These are phyloP conservation scores for Suillus subaureus DNA, from an alignment of 768 basidiomycete species.

Conservation along the genomic window DNA sequence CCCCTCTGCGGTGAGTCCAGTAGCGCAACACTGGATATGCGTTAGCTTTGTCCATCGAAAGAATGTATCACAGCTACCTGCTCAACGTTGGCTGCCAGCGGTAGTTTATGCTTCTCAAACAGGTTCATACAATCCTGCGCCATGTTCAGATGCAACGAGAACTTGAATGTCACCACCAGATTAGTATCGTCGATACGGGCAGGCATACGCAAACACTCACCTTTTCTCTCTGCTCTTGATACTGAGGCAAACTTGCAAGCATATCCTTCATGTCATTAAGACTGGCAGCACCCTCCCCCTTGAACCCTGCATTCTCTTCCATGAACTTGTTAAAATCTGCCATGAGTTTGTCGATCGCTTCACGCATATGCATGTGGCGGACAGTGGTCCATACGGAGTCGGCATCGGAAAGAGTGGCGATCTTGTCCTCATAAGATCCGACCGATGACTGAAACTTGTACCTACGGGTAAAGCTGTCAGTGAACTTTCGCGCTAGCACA, in stretches of 20 bases:
- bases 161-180: slow-evolving; percentile 48
- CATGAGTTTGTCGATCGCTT: slow-evolving; percentile 97
- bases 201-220: slow-evolving; percentile 37
- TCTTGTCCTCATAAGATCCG: slow-evolving; percentile 87
- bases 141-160: slow-evolving; percentile 96
- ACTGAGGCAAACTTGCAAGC: slow-evolving; percentile 93
- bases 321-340: slow-evolving; percentile 93
- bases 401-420: slow-evolving; percentile 79
- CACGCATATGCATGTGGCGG: slow-evolving; percentile 98
- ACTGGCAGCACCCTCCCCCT: slow-evolving; percentile 86
- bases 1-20: slow-evolving; percentile 87
- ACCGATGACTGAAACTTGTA: slow-evolving; percentile 92
- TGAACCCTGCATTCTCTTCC: slow-evolving; percentile 92
- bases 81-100: slow-evolving; percentile 84
- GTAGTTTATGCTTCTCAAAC: slow-evolving; percentile 87
- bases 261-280: slow-evolving; percentile 99
- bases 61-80: slow-evolving; percentile 53
- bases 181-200: not conserved
- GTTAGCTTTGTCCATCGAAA: slow-evolving; percentile 1
- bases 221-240: slow-evolving; percentile 94
- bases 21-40: slow-evolving; percentile 79
- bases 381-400: slow-evolving; percentile 92
- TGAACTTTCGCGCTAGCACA: not conserved
- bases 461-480: slow-evolving; percentile 40
- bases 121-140: slow-evolving; percentile 96